A percentile compares a stretch with the other conserved stretches of the same genome.
These are phyloP conservation scores for Starmerella scarabaei DNA, from an alignment of 805 yeast species.

Conservation along the genomic window DNA sequence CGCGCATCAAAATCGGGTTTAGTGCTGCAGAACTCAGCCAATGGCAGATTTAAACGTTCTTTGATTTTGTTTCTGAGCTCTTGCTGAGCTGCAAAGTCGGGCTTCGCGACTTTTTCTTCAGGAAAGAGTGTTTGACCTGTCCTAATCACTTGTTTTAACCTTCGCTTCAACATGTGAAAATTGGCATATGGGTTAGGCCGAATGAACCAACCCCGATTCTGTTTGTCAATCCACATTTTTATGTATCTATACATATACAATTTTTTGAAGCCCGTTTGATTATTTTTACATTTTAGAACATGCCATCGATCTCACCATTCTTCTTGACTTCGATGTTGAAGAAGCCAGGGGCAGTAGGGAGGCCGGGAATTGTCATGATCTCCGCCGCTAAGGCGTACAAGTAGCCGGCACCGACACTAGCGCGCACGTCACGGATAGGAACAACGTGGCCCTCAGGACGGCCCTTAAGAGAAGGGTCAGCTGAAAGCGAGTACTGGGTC, in stretches of 20 bases:
- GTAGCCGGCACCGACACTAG: constrained; percentile 93
- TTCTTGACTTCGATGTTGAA: constrained; percentile 90
- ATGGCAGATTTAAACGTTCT: constrained; percentile 8
- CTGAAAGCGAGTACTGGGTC: constrained; percentile 92
- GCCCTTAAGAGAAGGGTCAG: constrained; percentile 85
- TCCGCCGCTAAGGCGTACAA: constrained; percentile 93
- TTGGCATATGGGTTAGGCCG: not conserved
- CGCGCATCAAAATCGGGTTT: constrained; percentile 14
- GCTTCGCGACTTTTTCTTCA: constrained; percentile 1
- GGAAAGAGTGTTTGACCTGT: constrained; percentile 2
- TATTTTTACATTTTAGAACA: constrained; percentile 38
- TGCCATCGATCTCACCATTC: constrained; percentile 89
- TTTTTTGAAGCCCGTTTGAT: not conserved
- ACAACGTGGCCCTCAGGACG: constrained; percentile 88
- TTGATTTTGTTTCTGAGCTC: constrained; percentile 13
- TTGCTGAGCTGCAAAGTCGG: constrained; percentile 11
- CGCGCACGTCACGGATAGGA: constrained; percentile 89
- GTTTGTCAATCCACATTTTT: not conserved
- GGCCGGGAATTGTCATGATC: constrained; percentile 93
- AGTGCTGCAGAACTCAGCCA: constrained; percentile 14
- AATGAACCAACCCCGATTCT: not conserved
- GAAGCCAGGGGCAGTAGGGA: constrained; percentile 91
- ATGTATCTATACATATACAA: not conserved
- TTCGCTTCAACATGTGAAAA: constrained; percentile 12
- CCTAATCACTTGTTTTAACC: constrained; percentile 11